Evolutionary conservation across 2,329 filamentous ascomycete species (phyloP), one percentile per base, ranked within the genome.

Genomic region (Penicillium nordicum): DNA sequence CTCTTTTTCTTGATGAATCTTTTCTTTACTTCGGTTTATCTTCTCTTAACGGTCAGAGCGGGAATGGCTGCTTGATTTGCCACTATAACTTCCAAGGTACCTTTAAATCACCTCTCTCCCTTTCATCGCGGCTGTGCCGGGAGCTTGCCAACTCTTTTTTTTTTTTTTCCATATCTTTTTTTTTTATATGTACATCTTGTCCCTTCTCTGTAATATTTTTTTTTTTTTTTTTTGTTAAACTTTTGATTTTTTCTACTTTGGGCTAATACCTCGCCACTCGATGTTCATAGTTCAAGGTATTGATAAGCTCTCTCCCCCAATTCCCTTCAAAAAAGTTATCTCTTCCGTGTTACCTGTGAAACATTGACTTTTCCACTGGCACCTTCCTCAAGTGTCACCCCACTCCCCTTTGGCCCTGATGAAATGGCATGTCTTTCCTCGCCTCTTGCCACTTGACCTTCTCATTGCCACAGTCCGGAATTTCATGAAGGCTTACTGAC

Each of bases 291-390:
- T 53, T 49, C 34, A 49, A 10, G 52, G 52, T 55, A 55, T 53
- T 53, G 43, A 53, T 50, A 55, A 50, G 30, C 50, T 38, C 44
- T 29, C 40, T n/a, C 27, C 45, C 32, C 55, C 37, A 60, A 60
- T 63, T 61, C 29, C 49, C 55, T 57, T 61, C 7, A n/a, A 9
- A 9, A 41, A 23, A 23, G 21, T 25, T 5, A 16, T 25, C 8
- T 48, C 36, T 40, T 42, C 44, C 53, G 59, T 66, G 61, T 64
- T 29, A 65, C 62, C 53, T 59, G 65, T 68, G 60, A 63, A 59
- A 69, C 65, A 53, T 54, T 52, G 25, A 37, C 47, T 18, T 6
- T 37, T 30, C 50, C 47, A 55, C 55, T 55, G 58, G 58, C 63
- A 44, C 53, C 50, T 61, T 52, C 59, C 59, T 63, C 45, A 41